Evolutionary conservation across 768 basidiomycete genomes (phyloP), one percentile per base, ranked within the genome.

Genomic region (Termitomyces sp.): DNA sequence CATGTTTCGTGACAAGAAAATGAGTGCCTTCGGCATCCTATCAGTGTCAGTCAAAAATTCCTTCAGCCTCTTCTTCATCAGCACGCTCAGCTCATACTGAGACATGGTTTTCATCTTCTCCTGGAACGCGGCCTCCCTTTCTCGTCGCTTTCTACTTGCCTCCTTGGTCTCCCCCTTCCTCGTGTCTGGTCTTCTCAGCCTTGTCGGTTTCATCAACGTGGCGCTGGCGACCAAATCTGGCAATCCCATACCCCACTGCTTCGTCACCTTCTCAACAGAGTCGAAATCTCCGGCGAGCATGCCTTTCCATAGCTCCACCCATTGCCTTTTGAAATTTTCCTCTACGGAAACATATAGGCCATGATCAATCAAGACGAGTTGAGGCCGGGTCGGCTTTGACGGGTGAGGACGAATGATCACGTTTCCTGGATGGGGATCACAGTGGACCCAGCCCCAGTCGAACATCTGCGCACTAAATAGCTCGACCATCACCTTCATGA

Each of bases 381-480:
- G 86, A 2, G 84, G 78, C 5, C 68, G 63, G 8, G 61, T 63
- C 0, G 77, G 79, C 19, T 73, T 62, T 16, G 65, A 65, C 19
- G 84, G 84, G 25, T 83, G 71, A 1, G 81, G 82, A 8, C 80
- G 89, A 63, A 87, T 82, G 70, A 83, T 82, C 57, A 95, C 80
- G 69, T 96, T 92, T 10, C 89, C 88, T 2, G 86, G 86, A 61
- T 89, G 83, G 0, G 83, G 83, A 55, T 85, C 83, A 65, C 92
- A 92, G 68, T 91, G 86, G 3, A 94, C 87, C 79, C 86, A 94
- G 11, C 94, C 93, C 89, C 89, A 97, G 57, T 81, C 80, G 68
- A 97, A 98, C 70, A 94, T 94, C 75, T 84, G 92, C 2, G 89
- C 91, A 30, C 87, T 87, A 74, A 94, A 94, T 2, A 93, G 76